A percentile compares a stretch with the other conserved stretches of the same genome.
Evolutionary conservation across 176 grass and related monocot genomes (phyloP).

Genomic region (Pontederia paniculata): DNA sequence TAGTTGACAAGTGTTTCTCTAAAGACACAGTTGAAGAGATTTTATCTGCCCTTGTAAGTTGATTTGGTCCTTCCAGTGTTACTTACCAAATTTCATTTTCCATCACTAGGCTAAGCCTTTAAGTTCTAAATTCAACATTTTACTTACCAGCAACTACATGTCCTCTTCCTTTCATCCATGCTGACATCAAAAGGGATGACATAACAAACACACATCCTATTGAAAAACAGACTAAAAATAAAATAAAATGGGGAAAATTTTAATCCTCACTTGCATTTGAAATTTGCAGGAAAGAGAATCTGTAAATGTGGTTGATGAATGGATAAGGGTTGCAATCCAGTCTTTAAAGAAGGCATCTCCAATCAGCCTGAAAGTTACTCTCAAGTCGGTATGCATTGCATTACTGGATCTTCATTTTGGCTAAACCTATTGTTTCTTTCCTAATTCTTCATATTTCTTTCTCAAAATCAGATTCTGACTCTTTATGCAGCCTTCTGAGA

Average conservation of each 20-base stretch:
- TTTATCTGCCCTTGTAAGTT: slow-evolving; percentile 76
- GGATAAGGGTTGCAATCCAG: slow-evolving; percentile 45
- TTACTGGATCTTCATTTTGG: background rate
- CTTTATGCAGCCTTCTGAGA: too few species aligned
- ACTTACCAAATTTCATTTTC: too few species aligned
- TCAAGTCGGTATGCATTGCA: slow-evolving; percentile 52
- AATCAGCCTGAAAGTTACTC: slow-evolving; percentile 78
- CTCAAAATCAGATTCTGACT: too few species aligned
- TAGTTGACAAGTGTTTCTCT: slow-evolving; percentile 90
- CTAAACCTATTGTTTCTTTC: background rate
- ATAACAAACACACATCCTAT: too few species aligned
- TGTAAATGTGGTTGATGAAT: slow-evolving; percentile 35
- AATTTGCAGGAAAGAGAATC: slow-evolving; percentile 62
- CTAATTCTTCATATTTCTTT: background rate
- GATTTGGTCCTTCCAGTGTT: background rate
- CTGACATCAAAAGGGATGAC: too few species aligned
- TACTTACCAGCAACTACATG: too few species aligned
- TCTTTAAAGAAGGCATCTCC: slow-evolving; percentile 78
- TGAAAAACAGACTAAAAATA: too few species aligned
- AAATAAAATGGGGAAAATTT: background rate
- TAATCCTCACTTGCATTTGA: slow-evolving; percentile 20
- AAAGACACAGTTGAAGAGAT: slow-evolving; percentile 90
- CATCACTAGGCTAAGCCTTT: too few species aligned
- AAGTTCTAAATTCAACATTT: too few species aligned
- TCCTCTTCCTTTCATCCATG: too few species aligned